phyloP scores from a whole-genome alignment of 2,329 filamentous ascomycete species.

The Diaporthe citri region DNA sequence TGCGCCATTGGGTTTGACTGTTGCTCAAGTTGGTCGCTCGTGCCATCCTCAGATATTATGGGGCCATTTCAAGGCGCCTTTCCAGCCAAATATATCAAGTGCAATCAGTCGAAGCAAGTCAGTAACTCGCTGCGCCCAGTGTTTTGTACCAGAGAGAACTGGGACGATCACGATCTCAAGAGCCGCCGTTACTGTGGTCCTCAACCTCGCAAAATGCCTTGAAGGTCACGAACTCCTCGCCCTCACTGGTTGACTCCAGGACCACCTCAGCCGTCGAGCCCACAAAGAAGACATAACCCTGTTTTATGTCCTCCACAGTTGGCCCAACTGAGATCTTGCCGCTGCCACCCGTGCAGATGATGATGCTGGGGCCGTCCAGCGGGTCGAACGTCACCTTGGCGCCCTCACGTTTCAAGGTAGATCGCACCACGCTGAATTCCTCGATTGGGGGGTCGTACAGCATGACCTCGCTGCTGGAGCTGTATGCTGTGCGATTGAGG shows the following conservation, averaged over 20 bases:
- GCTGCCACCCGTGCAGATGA: slow-evolving; percentile 88
- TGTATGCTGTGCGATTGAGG: slow-evolving; percentile 85
- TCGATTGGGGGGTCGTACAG: slow-evolving; percentile 97
- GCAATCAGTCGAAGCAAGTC: background rate
- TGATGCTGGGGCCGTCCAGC: slow-evolving; percentile 88
- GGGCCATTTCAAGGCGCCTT: background rate
- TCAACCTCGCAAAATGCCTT: slow-evolving; percentile 93
- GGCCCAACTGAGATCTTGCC: slow-evolving; percentile 89
- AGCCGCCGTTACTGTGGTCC: slow-evolving; percentile 56
- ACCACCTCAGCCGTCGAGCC: slow-evolving; percentile 88
- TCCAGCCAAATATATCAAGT: background rate
- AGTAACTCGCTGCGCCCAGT: background rate
- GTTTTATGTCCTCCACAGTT: slow-evolving; percentile 79
- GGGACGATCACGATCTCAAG: slow-evolving; percentile 45
- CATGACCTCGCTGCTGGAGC: slow-evolving; percentile 76
- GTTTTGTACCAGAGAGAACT: background rate
- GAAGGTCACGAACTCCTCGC: slow-evolving; percentile 83
- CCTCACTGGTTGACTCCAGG: slow-evolving; percentile 72
- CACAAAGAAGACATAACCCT: slow-evolving; percentile 85
- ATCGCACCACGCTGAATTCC: slow-evolving; percentile 91
- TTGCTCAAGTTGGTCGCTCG: background rate
- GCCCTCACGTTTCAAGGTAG: slow-evolving; percentile 76
- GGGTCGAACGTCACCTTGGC: slow-evolving; percentile 91
- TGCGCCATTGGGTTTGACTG: background rate
- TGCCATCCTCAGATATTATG: background rate